Base-by-base conservation (phyloP, 176 grass and related monocot genomes). In the Juncus effusus region DNA sequence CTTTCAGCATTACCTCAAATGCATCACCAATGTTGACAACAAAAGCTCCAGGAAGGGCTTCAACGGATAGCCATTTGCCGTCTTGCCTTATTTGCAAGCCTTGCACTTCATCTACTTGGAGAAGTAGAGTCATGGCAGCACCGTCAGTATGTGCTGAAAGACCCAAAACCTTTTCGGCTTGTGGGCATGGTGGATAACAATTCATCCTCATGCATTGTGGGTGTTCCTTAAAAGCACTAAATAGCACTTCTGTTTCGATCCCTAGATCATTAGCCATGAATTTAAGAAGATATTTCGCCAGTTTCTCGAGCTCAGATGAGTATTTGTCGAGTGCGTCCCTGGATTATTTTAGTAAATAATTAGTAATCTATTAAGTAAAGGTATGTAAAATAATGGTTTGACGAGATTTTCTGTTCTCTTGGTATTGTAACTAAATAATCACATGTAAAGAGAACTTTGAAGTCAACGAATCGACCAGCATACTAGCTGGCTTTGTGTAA, bases 21-120 rank as follows among this genome's bases (percentile, higher is more conserved):
- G 13, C n/a, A 68, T 77, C 73, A 54, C 77, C 82, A 39, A 85
- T 72, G 16, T 74, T 74, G 57, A 86, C 15, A 37, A 69, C 74
- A 13, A 86, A 68, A 10, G 78, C 74, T 41, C 56, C 59, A 3
- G 78, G 74, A 13, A 81, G 60, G 3, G 60, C 41, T 47, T 74
- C 28, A 2, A 86, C 68, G 45, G 35, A 16, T 51, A 78, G 15
- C 83, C 67, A 81, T 3, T 67, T 45, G 1, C 50, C 74, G 7
- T 57, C 51, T 62, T 81, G 54, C 19, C 61, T 69, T 7, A 77
- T 72, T 66, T 81, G 67, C 13, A 86, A 61, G 3, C 83, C 83
- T 15, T 58, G 16, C 3, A 78, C 66, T 38, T 81, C 64, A 57
- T 75, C 35, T 7, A 62, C 78, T 54, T 86, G 83, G 4, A 62